phyloP scores from a whole-genome alignment of 192 early-diverging fungal genomes.

The Coemansia sp. region DNA sequence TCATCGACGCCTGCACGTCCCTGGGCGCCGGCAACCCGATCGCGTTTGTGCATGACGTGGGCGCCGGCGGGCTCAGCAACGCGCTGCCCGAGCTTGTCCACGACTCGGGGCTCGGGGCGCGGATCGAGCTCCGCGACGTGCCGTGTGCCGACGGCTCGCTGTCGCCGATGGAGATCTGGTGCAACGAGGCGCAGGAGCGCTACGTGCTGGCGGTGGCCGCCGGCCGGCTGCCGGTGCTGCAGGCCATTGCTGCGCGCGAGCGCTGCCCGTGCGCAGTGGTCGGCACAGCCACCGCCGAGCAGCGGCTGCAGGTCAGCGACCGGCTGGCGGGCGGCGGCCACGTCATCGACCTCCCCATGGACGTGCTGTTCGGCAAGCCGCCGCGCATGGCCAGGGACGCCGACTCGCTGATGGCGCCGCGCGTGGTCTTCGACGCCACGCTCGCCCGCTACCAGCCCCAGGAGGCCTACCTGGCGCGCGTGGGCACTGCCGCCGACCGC shows the following conservation, averaged over 20 bases:
- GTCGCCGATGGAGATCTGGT: slow-evolving; percentile 99
- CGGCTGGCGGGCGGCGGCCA: slow-evolving; percentile 56
- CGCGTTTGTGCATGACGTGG: slow-evolving; percentile 97
- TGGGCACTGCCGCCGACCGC: slow-evolving; percentile 70
- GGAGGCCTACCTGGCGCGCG: slow-evolving; percentile 25
- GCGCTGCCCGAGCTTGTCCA: slow-evolving; percentile 98
- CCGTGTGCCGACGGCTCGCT: slow-evolving; percentile 88
- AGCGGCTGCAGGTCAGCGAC: slow-evolving; percentile 81
- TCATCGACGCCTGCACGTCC: slow-evolving; percentile 90
- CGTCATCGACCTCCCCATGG: slow-evolving; percentile 96
- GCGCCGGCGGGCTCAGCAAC: slow-evolving; percentile 98
- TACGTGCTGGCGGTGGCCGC: slow-evolving; percentile 92
- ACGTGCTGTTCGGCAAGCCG: slow-evolving; percentile 93
- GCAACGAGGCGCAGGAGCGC: slow-evolving; percentile 99
- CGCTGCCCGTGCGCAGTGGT: slow-evolving; percentile 90
- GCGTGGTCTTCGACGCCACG: slow-evolving; percentile 62
- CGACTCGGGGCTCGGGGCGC: slow-evolving; percentile 88
- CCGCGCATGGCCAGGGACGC: slow-evolving; percentile 91
- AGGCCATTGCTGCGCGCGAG: slow-evolving; percentile 82
- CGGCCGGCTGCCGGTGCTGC: slow-evolving; percentile 68
- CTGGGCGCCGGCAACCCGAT: slow-evolving; percentile 83
- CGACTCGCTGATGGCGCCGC: slow-evolving; percentile 56
- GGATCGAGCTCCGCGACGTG: slow-evolving; percentile 88
- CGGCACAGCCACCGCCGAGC: slow-evolving; percentile 83
- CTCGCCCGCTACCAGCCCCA: slow-evolving; percentile 63